Base-by-base conservation (phyloP, 225 moss, liverwort and hornwort genomes). In the Straminergon stramineum region DNA sequence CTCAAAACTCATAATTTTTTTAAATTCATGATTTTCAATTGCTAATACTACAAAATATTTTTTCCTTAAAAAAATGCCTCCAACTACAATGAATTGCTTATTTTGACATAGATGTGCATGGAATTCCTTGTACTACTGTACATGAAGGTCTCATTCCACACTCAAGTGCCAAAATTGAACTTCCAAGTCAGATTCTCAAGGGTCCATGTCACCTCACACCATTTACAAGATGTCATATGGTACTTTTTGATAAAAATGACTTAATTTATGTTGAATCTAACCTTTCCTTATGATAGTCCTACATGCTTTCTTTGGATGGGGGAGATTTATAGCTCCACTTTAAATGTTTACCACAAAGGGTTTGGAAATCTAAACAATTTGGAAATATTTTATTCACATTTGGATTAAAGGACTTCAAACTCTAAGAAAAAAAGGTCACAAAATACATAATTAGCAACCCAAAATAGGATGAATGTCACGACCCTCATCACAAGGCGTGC, bases 241-340 rank as follows among this genome's bases (percentile, higher is more conserved):
- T 10, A 48, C 48, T 48, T 48, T 48, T 48, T 48, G 48, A 48
- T 10, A 48, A 48, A 48, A 48, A 48, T 48, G 48, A 7, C 48
- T 48, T 48, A 48, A 48, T 48, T 48, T 48, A 48, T 48, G 48
- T 10, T 10, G 9, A 48, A 48, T 48, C 48, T 48, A 48, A 48
- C 48, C 48, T 48, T 48, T 48, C 48, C 48, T 9, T 7, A 9
- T 9, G 48, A 48, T 48, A 37, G 68, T 22, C n/a, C 22, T 22
- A 1, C 4, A 7, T 2, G 0, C 12, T 7, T 22, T n/a, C 4
- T n/a, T 69, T 6, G 37, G 7, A 22, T 1, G 22, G 20, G 12
- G 1, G 1, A 4, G 12, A 37, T n/a, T 69, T 1, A 67, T 3
- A 67, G 6, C 4, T 37, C 1, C 2, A 6, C 6, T 37, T 37